Conservation (phyloP, 1,284 basidiomycete genomes). For the Termitomyces sp. region DNA sequence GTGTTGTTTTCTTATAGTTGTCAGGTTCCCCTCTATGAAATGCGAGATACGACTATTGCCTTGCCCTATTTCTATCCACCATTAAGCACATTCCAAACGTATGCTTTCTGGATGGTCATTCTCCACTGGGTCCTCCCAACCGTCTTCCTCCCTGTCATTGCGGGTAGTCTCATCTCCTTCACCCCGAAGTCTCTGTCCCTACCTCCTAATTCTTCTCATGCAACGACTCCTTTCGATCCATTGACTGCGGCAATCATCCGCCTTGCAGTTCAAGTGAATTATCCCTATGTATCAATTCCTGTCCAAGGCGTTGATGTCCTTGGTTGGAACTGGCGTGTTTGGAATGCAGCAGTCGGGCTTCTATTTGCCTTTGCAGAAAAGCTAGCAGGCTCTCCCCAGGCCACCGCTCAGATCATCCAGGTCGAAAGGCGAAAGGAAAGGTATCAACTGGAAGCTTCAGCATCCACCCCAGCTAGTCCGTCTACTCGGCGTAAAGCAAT, state of each 20-base stretch:
- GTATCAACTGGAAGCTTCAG: constrained; percentile 7
- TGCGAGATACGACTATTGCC: constrained; percentile 17
- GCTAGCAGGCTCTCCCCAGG: constrained; percentile 35
- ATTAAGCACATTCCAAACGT: constrained; percentile 33
- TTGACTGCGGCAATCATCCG: constrained; percentile 56
- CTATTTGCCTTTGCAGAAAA: constrained; percentile 63
- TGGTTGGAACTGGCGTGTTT: constrained; percentile 45
- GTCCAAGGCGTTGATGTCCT: constrained; percentile 42
- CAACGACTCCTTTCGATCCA: constrained; percentile 41
- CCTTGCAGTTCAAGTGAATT: constrained; percentile 50
- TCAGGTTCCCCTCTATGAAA: constrained; percentile 22
- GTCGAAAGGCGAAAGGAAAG: constrained; percentile 12
- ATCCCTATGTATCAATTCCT: constrained; percentile 35
- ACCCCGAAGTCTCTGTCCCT: constrained; percentile 28
- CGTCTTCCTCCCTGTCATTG: constrained; percentile 46
- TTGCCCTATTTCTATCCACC: constrained; percentile 43
- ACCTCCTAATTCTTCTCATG: constrained; percentile 12
- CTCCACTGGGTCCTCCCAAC: constrained; percentile 56
- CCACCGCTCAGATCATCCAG: constrained; percentile 28
- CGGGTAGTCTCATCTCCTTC: constrained; percentile 58
- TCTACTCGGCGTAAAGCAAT: constrained; percentile 13
- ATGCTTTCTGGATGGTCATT: constrained; percentile 45
- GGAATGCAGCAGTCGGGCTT: constrained; percentile 45
- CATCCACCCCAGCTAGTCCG: constrained; percentile 1
- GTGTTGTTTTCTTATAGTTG: constrained; percentile 3